Evolutionary conservation across 192 early-diverging fungal genomes (phyloP), one percentile per base, ranked within the genome.

Genomic region (Coemansia sp.): DNA sequence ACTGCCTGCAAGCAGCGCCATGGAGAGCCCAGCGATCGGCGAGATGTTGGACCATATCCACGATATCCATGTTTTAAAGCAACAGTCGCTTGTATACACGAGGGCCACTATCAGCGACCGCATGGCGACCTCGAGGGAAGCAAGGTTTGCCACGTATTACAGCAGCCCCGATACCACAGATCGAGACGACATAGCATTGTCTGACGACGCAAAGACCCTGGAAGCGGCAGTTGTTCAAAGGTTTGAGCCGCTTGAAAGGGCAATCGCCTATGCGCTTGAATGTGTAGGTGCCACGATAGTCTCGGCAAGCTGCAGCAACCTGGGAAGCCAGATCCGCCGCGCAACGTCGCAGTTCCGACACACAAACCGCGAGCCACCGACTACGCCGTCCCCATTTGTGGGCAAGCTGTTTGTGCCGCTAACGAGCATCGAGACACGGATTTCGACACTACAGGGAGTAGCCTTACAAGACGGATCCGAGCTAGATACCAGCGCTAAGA

Each of bases 331-430:
- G 22, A 59, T 80, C 33, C 77, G 77, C 1, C 77, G 77, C 17
- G 74, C 77, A 40, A 74, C 72, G 14, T 74, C 77, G 59, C 77
- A 71, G 49, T 81, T 63, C 46, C 58, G 79, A 38, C 73, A 75
- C 52, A 81, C 79, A 0, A 75, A 75, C 11, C 69, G 79, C 25
- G 56, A 23, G 22, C 58, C 78, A 15, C 79, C 79, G 14, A 61
- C 62, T 0, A 17, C 38, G 2, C 54, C 79, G 3, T 81, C 79
- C 9, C 34, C 54, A 9, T 81, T 71, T 59, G 59, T 74, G 5
- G 33, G 46, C 20, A 63, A 67, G 32, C 40, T 80, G 22, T 74
- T 80, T 38, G 41, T 42, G 1, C 46, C 29, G 23, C 68, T 74
- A 15, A 34, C 33, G 3, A 57, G 40, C 22, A 49, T 62, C 17